Percentiles rank a stretch among this genome's conserved stretches.
These are phyloP conservation scores for Umbelopsis isabellina DNA, from an alignment of 192 early-diverging fungal genomes.

Conservation along the genomic window DNA sequence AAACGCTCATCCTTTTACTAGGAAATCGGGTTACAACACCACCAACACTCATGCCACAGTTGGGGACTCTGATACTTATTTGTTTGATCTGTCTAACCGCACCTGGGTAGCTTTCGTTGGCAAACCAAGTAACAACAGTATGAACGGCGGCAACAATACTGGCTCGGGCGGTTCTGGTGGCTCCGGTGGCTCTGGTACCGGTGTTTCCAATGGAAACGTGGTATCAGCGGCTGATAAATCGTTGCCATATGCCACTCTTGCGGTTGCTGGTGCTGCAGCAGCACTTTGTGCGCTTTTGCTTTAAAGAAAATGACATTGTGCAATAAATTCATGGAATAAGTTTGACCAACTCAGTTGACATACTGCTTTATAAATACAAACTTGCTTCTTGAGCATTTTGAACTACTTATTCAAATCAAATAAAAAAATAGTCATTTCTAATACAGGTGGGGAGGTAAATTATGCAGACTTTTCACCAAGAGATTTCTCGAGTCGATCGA, in stretches of 20 bases:
- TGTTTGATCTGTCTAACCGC: slow-evolving; percentile 3
- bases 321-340: no score
- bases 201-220: background rate
- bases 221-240: background rate
- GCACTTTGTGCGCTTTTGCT: background rate
- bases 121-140: background rate
- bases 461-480: slow-evolving; percentile 31
- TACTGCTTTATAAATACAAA: no score
- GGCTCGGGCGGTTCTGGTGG: background rate
- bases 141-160: background rate
- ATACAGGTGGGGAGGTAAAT: no score
- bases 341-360: no score
- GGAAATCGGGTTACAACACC: slow-evolving; percentile 1
- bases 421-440: no score
- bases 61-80: background rate
- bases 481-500: slow-evolving; percentile 82
- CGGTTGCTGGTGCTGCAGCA: background rate
- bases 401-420: no score
- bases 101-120: background rate
- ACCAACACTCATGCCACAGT: slow-evolving; percentile 2
- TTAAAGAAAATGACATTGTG: background rate
- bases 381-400: no score
- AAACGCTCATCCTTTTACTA: background rate
- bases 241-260: background rate
- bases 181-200: background rate